Evolutionary conservation across 2,329 filamentous ascomycete genomes (phyloP).

Genomic region (Coniochaeta hoffmannii): DNA sequence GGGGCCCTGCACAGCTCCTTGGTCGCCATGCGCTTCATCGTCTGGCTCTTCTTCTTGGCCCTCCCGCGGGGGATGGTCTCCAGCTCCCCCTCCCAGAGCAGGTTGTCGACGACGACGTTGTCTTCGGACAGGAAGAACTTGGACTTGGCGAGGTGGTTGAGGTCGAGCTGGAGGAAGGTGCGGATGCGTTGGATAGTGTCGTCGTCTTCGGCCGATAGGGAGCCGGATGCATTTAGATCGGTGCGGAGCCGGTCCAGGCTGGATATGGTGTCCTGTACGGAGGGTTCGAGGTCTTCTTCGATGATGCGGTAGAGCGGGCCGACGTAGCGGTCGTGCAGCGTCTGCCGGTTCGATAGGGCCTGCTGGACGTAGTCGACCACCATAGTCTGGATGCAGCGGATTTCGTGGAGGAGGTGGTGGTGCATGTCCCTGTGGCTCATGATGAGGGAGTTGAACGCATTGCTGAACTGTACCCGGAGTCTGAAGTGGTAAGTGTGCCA

Average conservation of each 20-base stretch:
- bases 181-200: not conserved
- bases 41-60: not conserved
- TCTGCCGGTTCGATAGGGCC: not conserved
- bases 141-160: not conserved
- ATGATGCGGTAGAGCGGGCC: not conserved
- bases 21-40: not conserved
- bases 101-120: not conserved
- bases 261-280: not conserved
- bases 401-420: not conserved
- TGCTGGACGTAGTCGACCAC: constrained; percentile 1
- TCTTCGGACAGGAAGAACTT: not conserved
- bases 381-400: not conserved
- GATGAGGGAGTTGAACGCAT: not conserved
- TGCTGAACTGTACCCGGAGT: not conserved
- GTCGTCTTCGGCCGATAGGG: not conserved
- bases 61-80: not conserved
- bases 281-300: not conserved
- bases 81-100: not conserved
- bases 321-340: not conserved
- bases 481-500: not conserved
- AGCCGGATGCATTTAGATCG: not conserved
- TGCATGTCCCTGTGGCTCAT: not conserved
- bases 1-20: not conserved
- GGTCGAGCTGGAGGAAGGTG: not conserved
- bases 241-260: not conserved